These are phyloP conservation scores for Macroventuria anomochaeta DNA, from an alignment of 2,329 filamentous ascomycete genomes.

Conservation along the genomic window DNA sequence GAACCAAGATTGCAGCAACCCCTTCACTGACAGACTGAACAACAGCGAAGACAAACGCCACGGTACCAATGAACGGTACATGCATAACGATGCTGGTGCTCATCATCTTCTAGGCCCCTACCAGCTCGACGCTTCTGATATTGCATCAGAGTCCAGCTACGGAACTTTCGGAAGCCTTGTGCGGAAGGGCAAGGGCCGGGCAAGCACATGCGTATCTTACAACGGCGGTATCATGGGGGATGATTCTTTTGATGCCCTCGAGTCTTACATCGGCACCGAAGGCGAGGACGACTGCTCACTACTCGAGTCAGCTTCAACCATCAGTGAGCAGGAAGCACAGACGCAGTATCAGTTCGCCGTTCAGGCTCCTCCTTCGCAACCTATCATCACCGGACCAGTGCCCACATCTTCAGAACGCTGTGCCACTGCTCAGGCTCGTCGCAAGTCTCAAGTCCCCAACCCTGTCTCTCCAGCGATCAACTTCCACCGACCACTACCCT, in stretches of 20 bases:
- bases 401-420: slow-evolving; percentile 7
- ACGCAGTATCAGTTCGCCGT: slow-evolving; percentile 2
- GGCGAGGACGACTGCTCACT: slow-evolving; percentile 11
- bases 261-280: slow-evolving; percentile 5
- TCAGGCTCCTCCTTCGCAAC: neutral
- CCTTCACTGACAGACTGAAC: slow-evolving; percentile 1
- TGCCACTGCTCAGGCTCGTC: slow-evolving; percentile 1
- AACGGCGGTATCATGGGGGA: slow-evolving; percentile 1
- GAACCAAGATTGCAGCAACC: neutral
- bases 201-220: neutral
- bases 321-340: neutral
- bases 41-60: neutral
- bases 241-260: slow-evolving; percentile 5
- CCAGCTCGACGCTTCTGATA: slow-evolving; percentile 13
- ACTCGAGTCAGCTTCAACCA: slow-evolving; percentile 7
- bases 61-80: neutral
- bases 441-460: neutral
- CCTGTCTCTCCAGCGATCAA: neutral
- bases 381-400: neutral
- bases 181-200: neutral
- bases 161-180: neutral
- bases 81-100: neutral
- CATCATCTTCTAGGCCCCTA: neutral
- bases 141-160: slow-evolving; percentile 11
- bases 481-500: slow-evolving; percentile 23